phyloP scores from a whole-genome alignment of 2,329 filamentous ascomycete species.

The Cercospora citrullina region DNA sequence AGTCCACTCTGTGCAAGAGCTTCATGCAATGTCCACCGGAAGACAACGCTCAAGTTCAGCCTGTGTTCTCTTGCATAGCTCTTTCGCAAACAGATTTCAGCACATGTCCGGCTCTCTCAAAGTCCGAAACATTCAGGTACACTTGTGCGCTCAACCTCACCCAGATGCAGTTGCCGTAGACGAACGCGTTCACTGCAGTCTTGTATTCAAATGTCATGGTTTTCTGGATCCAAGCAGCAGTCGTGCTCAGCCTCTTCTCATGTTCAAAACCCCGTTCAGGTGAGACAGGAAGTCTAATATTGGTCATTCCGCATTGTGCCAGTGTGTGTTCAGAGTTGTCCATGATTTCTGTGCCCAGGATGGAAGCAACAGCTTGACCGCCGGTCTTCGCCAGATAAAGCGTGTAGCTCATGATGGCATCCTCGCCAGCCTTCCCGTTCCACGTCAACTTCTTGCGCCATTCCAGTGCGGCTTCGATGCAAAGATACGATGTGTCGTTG shows the following conservation, averaged over 20 bases:
- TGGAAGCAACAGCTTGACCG: constrained; percentile 59
- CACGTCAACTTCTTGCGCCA: constrained; percentile 59
- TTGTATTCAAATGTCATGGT: constrained; percentile 58
- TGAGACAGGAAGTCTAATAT: constrained; percentile 68
- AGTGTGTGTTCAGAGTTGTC: constrained; percentile 64
- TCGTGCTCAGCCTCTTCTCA: constrained; percentile 21
- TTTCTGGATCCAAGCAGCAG: constrained; percentile 42
- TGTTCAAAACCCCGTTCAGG: constrained; percentile 37
- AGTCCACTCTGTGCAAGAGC: not conserved
- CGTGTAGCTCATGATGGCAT: constrained; percentile 64
- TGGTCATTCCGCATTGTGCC: constrained; percentile 56
- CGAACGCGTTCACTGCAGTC: constrained; percentile 67
- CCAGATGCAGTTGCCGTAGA: constrained; percentile 65
- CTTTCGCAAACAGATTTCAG: constrained; percentile 1
- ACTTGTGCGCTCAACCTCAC: constrained; percentile 74
- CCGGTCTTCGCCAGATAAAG: constrained; percentile 63
- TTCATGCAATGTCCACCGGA: not conserved
- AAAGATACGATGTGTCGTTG: constrained; percentile 71
- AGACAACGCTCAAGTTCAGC: not conserved
- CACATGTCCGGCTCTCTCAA: constrained; percentile 48
- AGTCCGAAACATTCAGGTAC: constrained; percentile 75
- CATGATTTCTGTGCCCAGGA: constrained; percentile 69
- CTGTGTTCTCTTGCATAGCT: not conserved
- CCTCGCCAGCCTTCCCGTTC: constrained; percentile 58
- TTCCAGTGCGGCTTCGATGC: constrained; percentile 67